Evolutionary conservation across 2,329 filamentous ascomycete species (phyloP), one percentile per base, ranked within the genome.

Genomic region (Paraphaeosphaeria minitans): DNA sequence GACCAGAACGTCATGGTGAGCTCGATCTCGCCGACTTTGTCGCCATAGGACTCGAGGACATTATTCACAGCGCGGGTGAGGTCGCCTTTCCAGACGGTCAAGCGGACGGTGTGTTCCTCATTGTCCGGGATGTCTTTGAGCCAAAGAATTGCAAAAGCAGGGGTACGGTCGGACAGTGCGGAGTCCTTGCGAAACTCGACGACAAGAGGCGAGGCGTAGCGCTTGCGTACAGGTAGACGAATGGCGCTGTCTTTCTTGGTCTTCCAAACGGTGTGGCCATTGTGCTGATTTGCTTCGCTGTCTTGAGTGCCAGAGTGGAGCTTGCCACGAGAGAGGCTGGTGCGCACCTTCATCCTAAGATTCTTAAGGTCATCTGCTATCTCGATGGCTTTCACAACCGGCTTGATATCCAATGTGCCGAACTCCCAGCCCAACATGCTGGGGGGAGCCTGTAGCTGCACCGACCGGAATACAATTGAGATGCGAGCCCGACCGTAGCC

Each of bases 401-500:
- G 81, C n/a, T 84, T 80, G 43, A 91, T 78, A 61, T 90, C 86
- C 0, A 92, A 69, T 0, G 89, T 92, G 5, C 89, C 90, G 56
- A 87, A 89, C 24, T 90, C 86, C 88, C 89, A 92, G 1, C 90
- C 90, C 0, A 86, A 76, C 33, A 88, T 73, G 52, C 85, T 81
- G 6, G 74, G 78, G 1, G 87, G 86, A 1, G 87, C 77, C 65
- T 89, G 82, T 1, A 90, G 75, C 58, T 88, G 83, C 2, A 92
- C 82, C 56, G 87, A 89, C 46, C 90, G 84, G 82, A 90, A 92
- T 2, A 92, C 86, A 79, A 92, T 82, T 16, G 88, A 91, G 56
- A 93, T 82, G 12, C 89, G 81, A 41, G 85, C 83, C 43, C 88
- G 83, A 1, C 90, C 90, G 64, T 86, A 90, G 3, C 89, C 90